Conservation (phyloP, 1,139 yeast genomes). For the Lizanozyma gosingica region DNA sequence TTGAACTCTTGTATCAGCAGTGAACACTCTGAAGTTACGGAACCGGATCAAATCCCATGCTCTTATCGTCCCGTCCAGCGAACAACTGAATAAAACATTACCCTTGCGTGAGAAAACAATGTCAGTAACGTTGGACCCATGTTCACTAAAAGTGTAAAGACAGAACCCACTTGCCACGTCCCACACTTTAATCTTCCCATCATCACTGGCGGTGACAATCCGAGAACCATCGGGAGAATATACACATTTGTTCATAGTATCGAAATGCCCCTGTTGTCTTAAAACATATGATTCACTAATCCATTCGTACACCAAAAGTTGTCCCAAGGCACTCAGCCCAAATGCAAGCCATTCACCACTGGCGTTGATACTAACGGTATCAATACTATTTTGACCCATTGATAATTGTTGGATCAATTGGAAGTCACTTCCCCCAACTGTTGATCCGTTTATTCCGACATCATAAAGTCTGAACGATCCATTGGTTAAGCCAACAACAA, state of each 20-base stretch:
- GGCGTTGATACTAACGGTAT: constrained; percentile 67
- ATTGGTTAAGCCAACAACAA: constrained; percentile 83
- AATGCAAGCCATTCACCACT: constrained; percentile 97
- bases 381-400: constrained; percentile 88
- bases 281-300: constrained; percentile 92
- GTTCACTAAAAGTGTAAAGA: constrained; percentile 85
- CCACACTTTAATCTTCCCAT: constrained; percentile 96
- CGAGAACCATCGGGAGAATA: constrained; percentile 95
- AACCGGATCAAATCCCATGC: constrained; percentile 95
- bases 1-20: constrained; percentile 83
- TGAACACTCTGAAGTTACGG: constrained; percentile 89
- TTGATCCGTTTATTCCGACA: constrained; percentile 15
- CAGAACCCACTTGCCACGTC: constrained; percentile 91
- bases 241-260: constrained; percentile 71
- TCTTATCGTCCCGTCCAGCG: constrained; percentile 92
- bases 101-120: constrained; percentile 77
- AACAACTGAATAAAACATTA: constrained; percentile 81
- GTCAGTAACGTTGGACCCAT: constrained; percentile 80
- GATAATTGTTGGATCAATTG: constrained; percentile 75
- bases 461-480: constrained; percentile 96
- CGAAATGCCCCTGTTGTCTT: constrained; percentile 97
- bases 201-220: constrained; percentile 91
- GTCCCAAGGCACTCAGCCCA: constrained; percentile 90
- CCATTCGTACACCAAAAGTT: constrained; percentile 95
- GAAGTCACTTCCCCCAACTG: constrained; percentile 45